phyloP scores from a whole-genome alignment of 345 rosid species.

The Eucalyptus viminalis region DNA sequence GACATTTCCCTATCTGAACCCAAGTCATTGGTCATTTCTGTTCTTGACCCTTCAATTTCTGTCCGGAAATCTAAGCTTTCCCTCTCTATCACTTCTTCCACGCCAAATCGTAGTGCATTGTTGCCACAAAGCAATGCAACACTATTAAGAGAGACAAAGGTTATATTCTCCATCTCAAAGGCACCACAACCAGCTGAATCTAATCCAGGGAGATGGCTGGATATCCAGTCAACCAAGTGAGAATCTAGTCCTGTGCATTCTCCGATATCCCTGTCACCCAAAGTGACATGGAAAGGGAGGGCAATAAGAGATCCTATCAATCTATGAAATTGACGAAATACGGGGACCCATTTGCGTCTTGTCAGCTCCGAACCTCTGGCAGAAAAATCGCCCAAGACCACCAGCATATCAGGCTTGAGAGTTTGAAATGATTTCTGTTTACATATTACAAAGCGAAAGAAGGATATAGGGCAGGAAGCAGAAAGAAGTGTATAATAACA shows the following conservation, averaged over 20 bases:
- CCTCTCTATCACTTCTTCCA: constrained; percentile 43
- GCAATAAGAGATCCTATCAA: constrained; percentile 32
- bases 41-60: background rate
- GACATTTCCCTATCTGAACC: background rate
- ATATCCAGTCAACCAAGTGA: constrained; percentile 26
- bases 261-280: constrained; percentile 57
- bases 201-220: constrained; percentile 44
- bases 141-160: constrained; percentile 50
- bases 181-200: constrained; percentile 50
- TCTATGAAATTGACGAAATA: constrained; percentile 28
- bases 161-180: constrained; percentile 42
- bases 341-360: constrained; percentile 24
- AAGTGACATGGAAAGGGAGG: constrained; percentile 42
- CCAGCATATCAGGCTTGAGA: constrained; percentile 53
- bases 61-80: constrained; percentile 21
- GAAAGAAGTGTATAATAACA: background rate
- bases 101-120: constrained; percentile 24
- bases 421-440: constrained; percentile 43
- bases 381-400: constrained; percentile 54
- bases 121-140: constrained; percentile 45
- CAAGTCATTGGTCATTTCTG: background rate
- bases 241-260: constrained; percentile 26
- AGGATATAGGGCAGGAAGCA: background rate
- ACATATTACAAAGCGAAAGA: background rate
- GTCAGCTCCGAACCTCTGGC: constrained; percentile 32